Conservation (phyloP, 345 rosid species). For the Pugionium cornutum region DNA sequence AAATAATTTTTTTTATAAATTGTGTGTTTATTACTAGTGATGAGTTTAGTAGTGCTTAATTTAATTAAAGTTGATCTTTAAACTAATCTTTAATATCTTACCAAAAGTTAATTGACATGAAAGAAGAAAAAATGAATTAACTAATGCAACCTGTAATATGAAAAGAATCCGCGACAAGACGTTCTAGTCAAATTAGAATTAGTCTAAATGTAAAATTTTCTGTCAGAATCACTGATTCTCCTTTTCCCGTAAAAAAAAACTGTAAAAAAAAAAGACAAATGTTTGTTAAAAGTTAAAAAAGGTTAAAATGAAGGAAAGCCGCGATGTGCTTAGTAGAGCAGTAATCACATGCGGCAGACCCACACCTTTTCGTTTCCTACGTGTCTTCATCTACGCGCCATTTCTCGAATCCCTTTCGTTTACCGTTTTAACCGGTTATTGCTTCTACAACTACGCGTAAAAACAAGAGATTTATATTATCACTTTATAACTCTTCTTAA, state of each 20-base stretch:
- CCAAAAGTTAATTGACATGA: background rate
- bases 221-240: conserved; percentile 18
- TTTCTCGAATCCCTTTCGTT: conserved; percentile 15
- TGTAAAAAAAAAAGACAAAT: too few relatives aligned
- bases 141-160: conserved; percentile 28
- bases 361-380: conserved; percentile 30
- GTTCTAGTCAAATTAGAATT: conserved; percentile 37
- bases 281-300: too few relatives aligned
- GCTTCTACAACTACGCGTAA: background rate
- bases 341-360: conserved; percentile 41
- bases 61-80: conserved; percentile 7
- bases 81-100: background rate
- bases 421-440: conserved; percentile 46
- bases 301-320: conserved; percentile 31
- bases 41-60: background rate
- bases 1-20: background rate
- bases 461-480: too few relatives aligned
- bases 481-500: too few relatives aligned
- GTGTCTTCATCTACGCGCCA: conserved; percentile 36
- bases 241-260: too few relatives aligned
- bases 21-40: background rate
- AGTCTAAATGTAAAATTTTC: conserved; percentile 29
- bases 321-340: conserved; percentile 35
- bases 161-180: conserved; percentile 39
- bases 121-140: background rate